Base-by-base conservation (phyloP, 2,329 filamentous ascomycete species). In the Fusarium globosum region DNA sequence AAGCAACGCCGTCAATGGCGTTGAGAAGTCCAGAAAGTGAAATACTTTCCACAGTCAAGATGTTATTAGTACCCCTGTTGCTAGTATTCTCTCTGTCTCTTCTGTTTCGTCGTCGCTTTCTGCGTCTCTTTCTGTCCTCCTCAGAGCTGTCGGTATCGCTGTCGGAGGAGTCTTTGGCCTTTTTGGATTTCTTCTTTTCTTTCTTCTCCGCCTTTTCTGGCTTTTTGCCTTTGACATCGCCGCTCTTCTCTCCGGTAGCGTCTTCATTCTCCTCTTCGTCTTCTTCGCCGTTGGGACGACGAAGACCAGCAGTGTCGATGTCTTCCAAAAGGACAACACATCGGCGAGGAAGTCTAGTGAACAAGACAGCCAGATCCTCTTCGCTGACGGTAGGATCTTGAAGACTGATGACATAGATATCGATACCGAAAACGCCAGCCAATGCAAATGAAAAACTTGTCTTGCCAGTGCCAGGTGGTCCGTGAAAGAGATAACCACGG, bases 21-120 rank as follows among this genome's bases (percentile, higher is more conserved):
- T 97, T 97, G 58, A 97, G 87, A 2, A 97, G 86, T 2, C 93
- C 93, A 0, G 93, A 94, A 5, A 96, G 86, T 2, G 92, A 93
- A 73, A 95, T 94, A n/a, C 87, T 76, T 42, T 83, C 78, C 23
- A 75, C 23, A 41, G 74, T 12, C 41, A 78, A 30, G 57, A 73
- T 67, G 20, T 67, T 77, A 26, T 68, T 71, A 64, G 72, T 67
- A 36, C 64, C 81, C 41, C 81, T 76, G 60, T 68, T 68, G 53
- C 52, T 55, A 43, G 55, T 58, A 65, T 60, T 72, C 64, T 57
- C 61, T 60, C 43, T 78, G 73, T 43, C 59, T 61, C 46, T 76
- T 67, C 38, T 67, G 65, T 21, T 56, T 68, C 56, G 72, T 39
- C 65, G 73, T 13, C 73, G 77, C 21, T 68, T 69, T 41, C 61